Evolutionary conservation across 106 monocot genomes (phyloP).

Genomic region (Amphibolis antarctica): DNA sequence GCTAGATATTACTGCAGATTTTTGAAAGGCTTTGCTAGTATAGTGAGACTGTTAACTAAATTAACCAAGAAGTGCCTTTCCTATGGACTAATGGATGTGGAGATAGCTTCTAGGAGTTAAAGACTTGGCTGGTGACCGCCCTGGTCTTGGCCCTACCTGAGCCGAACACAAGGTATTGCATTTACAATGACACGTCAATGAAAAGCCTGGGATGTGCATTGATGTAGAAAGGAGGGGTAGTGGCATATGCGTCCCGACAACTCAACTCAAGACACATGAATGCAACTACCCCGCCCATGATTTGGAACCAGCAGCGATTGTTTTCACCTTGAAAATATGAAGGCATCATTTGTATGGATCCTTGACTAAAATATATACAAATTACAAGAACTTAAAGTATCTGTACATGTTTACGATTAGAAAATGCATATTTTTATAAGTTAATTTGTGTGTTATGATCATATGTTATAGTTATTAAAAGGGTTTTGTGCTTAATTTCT

Average conservation of each 20-base stretch:
- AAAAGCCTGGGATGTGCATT: neutral
- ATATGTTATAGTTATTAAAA: no score
- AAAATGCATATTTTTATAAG: no score
- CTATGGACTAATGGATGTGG: neutral
- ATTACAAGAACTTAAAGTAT: slow-evolving; percentile 4
- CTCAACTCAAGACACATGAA: neutral
- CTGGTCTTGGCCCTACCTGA: neutral
- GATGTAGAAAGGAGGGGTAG: neutral
- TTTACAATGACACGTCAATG: neutral
- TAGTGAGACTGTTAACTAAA: neutral
- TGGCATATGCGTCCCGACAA: slow-evolving; percentile 1
- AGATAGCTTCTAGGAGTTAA: neutral
- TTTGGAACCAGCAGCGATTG: neutral
- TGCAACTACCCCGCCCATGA: neutral
- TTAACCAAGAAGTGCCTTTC: neutral
- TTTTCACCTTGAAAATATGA: neutral
- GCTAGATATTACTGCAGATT: no score
- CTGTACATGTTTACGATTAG: no score
- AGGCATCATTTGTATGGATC: neutral
- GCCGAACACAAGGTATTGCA: neutral
- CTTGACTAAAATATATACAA: neutral
- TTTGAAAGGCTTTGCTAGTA: neutral
- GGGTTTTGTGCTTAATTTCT: no score
- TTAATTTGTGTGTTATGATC: no score
- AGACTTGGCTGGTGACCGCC: neutral